Base-by-base conservation (phyloP, 2,329 filamentous ascomycete genomes). In the Fusarium pseudonygamai region DNA sequence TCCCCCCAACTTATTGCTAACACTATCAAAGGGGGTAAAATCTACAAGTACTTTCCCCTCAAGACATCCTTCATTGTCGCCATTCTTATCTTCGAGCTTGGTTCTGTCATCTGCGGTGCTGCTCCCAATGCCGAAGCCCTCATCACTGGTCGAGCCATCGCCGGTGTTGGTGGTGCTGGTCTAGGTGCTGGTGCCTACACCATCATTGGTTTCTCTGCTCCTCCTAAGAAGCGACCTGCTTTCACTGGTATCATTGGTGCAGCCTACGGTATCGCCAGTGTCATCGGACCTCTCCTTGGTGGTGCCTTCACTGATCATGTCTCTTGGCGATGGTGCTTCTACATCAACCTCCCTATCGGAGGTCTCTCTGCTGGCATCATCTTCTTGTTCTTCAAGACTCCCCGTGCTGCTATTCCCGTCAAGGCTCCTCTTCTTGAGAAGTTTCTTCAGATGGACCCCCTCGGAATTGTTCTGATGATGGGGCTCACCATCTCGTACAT, bases 61-160 rank as follows among this genome's bases (percentile, higher is more conserved):
- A 85, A 85, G 77, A 83, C 81, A 57, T 83, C 83, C 3, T 90
- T 87, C 75, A 80, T 90, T 10, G 36, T 79, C 30, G 79, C 82
- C 15, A 82, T 91, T 42, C 64, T 84, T 58, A 81, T 89, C 62
- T 89, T 91, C 62, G 88, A 89, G 76, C 64, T 89, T 9, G 88
- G 89, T 24, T 86, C 83, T 39, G 77, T 87, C 34, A 82, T 90
- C 64, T 90, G 88, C 73, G 82, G 78, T 42, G 82, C 87, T 69
- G 72, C 84, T 71, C 84, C 84, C 64, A 83, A 83, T 69, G 84
- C 86, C 36, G 83, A 83, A 42, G 80, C 86, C 53, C 84, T 87
- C 34, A 86, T 89, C 64, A 84, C 85, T 73, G 87, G 87, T 58
- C 85, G 87, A 57, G 87, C 87, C 63, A 85, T 88, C 39, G 82